phyloP scores from a whole-genome alignment of 305 asterid species.

The Lippia alba region DNA sequence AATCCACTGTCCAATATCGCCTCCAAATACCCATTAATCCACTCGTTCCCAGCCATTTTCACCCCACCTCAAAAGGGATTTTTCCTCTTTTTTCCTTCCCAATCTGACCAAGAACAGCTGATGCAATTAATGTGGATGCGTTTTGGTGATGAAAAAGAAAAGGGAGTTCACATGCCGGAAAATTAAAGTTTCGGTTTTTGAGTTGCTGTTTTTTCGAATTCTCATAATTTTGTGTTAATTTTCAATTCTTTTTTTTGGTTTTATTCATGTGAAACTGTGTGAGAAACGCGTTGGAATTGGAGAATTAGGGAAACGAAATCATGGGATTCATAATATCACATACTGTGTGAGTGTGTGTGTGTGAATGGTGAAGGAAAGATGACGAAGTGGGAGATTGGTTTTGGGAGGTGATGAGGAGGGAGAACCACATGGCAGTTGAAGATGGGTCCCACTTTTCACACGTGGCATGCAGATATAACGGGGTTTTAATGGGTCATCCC shows the following conservation, averaged over 20 bases:
- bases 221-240: not conserved
- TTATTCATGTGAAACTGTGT: not conserved
- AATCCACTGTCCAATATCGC: conserved; percentile 85
- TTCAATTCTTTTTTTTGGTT: not conserved
- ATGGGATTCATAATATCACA: not conserved
- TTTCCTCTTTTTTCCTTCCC: not conserved
- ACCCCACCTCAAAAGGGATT: not conserved
- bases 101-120: not conserved
- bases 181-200: conserved; percentile 1
- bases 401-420: conserved; percentile 34
- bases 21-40: conserved; percentile 94
- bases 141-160: not conserved
- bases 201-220: not conserved
- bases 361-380: not conserved
- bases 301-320: conserved; percentile 9
- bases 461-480: conserved; percentile 43
- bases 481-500: conserved; percentile 29
- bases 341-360: conserved; percentile 25
- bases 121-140: conserved; percentile 16
- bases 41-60: conserved; percentile 85
- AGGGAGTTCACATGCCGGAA: conserved; percentile 32
- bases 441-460: conserved; percentile 45
- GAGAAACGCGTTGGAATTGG: not conserved
- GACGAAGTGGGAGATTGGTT: conserved; percentile 17
- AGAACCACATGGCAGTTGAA: conserved; percentile 56